Base-by-base conservation (phyloP, 2,329 filamentous ascomycete genomes). In the Scedosporium boydii region DNA sequence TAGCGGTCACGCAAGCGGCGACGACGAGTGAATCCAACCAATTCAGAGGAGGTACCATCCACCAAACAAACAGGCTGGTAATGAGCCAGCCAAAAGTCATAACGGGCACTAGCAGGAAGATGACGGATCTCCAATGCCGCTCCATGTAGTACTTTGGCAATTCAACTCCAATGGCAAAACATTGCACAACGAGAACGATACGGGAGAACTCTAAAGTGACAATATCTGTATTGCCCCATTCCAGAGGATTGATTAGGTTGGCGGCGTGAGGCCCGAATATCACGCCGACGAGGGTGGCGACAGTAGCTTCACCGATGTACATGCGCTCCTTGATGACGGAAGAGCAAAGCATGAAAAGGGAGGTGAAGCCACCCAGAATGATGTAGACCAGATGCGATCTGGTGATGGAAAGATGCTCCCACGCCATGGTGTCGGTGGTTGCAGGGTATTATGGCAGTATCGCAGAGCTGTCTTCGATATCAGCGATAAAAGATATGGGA, bases 231-330 rank as follows among this genome's bases (percentile, higher is more conserved):
- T 88, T 93, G 64, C 91, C 90, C 92, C 92, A 96, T 63, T 80
- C 80, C 63, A 76, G 70, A 61, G 88, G 91, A 70, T 93, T 80
- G 72, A 96, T 93, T 46, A 96, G 80, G 69, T 91, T 86, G 64
- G 90, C 90, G 46, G 87, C 91, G 77, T 92, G 87, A 16, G 92
- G 92, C 0, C 92, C 91, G 70, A 96, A 96, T 69, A 95, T 92
- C 73, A 96, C 87, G 66, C 91, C 91, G 71, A 89, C 91, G 58
- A 96, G 76, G 2, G 91, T 96, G 59, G 92, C 91, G 55, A 99
- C 91, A 1, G 95, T 98, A 59, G 95, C 95, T 82, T 99, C 95
- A 72, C 95, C 95, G 74, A 99, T 99, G 79, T 99, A 99, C 71
- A 98, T 84, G 74, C 90, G 90, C 81, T 99, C 95, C 81, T 99